These are phyloP conservation scores for Pseudohyphozyma bogoriensis DNA, from an alignment of 768 basidiomycete species.

Conservation along the genomic window DNA sequence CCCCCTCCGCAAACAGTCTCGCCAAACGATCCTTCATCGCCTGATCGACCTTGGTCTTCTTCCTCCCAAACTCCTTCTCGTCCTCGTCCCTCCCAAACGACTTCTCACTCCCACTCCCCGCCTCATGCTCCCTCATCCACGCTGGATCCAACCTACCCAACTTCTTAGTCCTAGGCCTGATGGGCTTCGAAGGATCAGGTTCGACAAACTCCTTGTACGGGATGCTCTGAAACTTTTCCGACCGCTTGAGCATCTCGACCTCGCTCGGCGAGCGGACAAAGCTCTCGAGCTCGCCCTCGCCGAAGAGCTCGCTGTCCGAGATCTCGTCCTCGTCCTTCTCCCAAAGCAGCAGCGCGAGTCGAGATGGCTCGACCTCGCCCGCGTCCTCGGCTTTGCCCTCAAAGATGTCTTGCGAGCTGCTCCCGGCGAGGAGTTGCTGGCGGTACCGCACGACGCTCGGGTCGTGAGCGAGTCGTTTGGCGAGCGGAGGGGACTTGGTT, in stretches of 20 bases:
- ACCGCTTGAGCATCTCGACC: background rate
- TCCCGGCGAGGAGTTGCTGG: background rate
- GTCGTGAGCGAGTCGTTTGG: background rate
- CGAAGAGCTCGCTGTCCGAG: background rate
- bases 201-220: background rate
- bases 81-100: no score
- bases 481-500: no score
- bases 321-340: background rate
- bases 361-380: background rate
- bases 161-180: background rate
- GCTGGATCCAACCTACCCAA: background rate
- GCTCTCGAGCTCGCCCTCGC: background rate
- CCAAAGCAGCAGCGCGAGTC: background rate
- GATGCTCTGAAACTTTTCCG: background rate
- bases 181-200: background rate
- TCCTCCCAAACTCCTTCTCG: background rate
- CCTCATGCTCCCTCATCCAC: background rate
- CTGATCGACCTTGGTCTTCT: background rate
- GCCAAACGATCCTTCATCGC: background rate
- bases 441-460: background rate
- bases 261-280: background rate
- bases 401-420: background rate
- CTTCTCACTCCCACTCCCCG: background rate
- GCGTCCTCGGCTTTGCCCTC: conserved; percentile 1
- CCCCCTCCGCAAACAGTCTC: background rate